Conservation (phyloP, 805 yeast genomes). For the Diddensiella caesifluorescens region DNA sequence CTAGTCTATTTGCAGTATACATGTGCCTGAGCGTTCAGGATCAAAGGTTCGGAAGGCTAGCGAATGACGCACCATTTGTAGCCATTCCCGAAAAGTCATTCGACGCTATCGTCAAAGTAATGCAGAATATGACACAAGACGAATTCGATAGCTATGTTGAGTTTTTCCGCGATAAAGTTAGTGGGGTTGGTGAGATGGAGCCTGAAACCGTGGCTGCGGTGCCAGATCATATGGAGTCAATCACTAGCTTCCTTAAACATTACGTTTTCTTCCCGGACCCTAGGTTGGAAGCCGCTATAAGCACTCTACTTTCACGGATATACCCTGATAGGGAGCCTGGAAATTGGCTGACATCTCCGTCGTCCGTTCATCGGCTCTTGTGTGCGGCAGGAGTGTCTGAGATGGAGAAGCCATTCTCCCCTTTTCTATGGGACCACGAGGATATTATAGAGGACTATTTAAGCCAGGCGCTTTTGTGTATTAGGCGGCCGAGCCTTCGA, state of each 20-base stretch:
- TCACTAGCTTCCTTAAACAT: slow-evolving; percentile 10
- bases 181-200: not conserved
- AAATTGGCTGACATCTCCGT: slow-evolving; percentile 21
- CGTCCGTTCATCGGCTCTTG: slow-evolving; percentile 15
- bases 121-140: slow-evolving; percentile 11
- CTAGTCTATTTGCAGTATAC: slow-evolving; percentile 4
- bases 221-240: not conserved
- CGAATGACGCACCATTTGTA: slow-evolving; percentile 5
- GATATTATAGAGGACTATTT: not conserved
- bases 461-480: not conserved
- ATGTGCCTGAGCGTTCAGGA: slow-evolving; percentile 10
- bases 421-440: slow-evolving; percentile 7
- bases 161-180: not conserved
- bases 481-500: not conserved
- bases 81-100: slow-evolving; percentile 10
- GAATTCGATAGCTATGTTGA: slow-evolving; percentile 3
- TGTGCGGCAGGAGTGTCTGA: slow-evolving; percentile 4
- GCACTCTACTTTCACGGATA: slow-evolving; percentile 12
- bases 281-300: slow-evolving; percentile 13
- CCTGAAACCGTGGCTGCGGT: not conserved
- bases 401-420: not conserved
- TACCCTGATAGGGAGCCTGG: slow-evolving; percentile 20
- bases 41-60: slow-evolving; percentile 7
- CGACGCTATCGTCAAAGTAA: slow-evolving; percentile 12
- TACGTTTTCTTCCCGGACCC: slow-evolving; percentile 16